Conservation (phyloP, 441 rosid species). For the Arabidopsis lyrata region DNA sequence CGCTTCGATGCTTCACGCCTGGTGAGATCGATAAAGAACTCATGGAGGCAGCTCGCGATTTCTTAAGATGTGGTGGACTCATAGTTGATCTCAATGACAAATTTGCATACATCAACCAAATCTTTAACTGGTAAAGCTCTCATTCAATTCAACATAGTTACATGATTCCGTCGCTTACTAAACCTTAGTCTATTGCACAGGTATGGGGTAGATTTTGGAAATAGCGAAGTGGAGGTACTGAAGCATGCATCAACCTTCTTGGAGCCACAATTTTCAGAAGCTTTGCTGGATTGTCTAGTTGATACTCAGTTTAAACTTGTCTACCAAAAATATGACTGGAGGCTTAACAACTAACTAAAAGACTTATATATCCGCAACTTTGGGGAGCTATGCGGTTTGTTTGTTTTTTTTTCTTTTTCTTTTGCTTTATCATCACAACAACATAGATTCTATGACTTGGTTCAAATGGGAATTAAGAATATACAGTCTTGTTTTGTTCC, state of each 20-base stretch:
- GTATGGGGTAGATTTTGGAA: conserved; percentile 80
- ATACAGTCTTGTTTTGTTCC: neutral
- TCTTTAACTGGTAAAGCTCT: conserved; percentile 68
- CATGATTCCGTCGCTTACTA: neutral
- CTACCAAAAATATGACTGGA: conserved; percentile 83
- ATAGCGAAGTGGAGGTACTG: conserved; percentile 68
- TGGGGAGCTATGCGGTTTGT: neutral
- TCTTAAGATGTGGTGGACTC: conserved; percentile 79
- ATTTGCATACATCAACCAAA: conserved; percentile 64
- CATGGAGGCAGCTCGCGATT: conserved; percentile 69
- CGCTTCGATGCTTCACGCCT: conserved; percentile 76
- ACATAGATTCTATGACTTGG: neutral
- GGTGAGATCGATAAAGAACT: conserved; percentile 78
- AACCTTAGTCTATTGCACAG: conserved; percentile 34
- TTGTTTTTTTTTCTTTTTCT: neutral
- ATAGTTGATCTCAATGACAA: conserved; percentile 58
- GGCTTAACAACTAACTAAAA: conserved; percentile 66
- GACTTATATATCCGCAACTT: neutral
- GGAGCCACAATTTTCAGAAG: conserved; percentile 66
- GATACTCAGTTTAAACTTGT: conserved; percentile 64
- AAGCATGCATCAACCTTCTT: conserved; percentile 78
- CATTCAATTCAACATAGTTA: conserved; percentile 1
- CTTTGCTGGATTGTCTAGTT: conserved; percentile 65
- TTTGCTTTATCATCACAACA: neutral
- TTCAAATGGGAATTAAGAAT: neutral